A percentile compares a stretch with the other conserved stretches of the same genome.
These are phyloP conservation scores for Amyloporia xantha DNA, from an alignment of 768 basidiomycete genomes.

Conservation along the genomic window DNA sequence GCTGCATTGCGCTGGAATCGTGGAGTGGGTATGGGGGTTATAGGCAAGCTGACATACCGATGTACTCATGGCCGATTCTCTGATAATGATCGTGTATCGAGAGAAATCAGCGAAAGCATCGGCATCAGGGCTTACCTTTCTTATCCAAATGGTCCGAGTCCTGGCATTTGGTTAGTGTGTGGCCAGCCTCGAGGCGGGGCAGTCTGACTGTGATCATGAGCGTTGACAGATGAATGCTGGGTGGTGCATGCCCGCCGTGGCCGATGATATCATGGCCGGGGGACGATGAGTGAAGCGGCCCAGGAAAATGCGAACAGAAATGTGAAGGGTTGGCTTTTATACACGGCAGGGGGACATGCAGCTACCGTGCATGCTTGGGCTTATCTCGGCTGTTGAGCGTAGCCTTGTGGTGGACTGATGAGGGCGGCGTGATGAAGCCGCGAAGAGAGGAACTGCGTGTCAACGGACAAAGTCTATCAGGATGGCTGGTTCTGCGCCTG, in stretches of 20 bases:
- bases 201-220: neutral
- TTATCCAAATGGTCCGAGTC: neutral
- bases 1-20: neutral
- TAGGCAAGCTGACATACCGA: neutral
- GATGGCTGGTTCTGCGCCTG: neutral
- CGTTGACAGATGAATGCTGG: neutral
- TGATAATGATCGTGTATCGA: neutral
- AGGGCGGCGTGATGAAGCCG: no score
- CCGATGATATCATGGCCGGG: neutral
- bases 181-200: conserved; percentile 3
- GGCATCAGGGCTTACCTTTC: neutral
- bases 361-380: neutral
- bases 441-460: no score
- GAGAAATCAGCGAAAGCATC: neutral
- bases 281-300: neutral
- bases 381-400: neutral
- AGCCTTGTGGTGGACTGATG: no score
- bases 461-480: neutral
- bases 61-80: no score
- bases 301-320: neutral
- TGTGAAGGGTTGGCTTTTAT: conserved; percentile 1
- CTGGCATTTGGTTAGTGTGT: neutral
- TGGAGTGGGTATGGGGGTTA: neutral
- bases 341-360: neutral
- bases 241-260: neutral